phyloP scores from a whole-genome alignment of 140 eudicot genomes.

The Cichorium intybus region DNA sequence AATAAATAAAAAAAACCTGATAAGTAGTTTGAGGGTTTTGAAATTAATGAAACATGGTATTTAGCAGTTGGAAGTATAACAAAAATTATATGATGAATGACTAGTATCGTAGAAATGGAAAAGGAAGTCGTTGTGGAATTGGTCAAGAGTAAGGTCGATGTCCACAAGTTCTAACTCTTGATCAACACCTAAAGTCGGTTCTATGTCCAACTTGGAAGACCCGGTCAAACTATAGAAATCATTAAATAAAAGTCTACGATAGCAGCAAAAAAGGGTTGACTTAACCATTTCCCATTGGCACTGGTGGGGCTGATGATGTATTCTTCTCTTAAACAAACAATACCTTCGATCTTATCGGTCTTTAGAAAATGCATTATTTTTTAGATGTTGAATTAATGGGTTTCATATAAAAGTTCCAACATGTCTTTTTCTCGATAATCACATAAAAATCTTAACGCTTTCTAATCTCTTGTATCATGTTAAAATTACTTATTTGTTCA shows the following conservation, averaged over 20 bases:
- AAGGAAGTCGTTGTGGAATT: conserved; percentile 18
- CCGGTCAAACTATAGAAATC: conserved; percentile 7
- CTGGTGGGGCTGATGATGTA: conserved; percentile 24
- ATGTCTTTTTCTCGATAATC: background rate
- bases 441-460: background rate
- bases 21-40: background rate
- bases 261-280: conserved; percentile 23
- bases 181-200: conserved; percentile 23
- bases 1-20: background rate
- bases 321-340: background rate
- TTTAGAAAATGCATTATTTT: background rate
- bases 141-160: conserved; percentile 28
- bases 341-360: background rate
- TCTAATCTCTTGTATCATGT: background rate
- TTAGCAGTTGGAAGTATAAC: background rate
- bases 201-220: conserved; percentile 21
- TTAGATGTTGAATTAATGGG: background rate
- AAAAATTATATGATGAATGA: background rate
- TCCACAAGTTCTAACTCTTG: conserved; percentile 25
- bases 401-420: background rate
- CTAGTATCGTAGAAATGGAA: background rate
- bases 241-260: conserved; percentile 24
- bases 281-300: conserved; percentile 20
- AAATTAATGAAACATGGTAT: no score
- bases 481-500: background rate